Evolutionary conservation across 306 rosid species (phyloP).

Genomic region (Quercus gilva): DNA sequence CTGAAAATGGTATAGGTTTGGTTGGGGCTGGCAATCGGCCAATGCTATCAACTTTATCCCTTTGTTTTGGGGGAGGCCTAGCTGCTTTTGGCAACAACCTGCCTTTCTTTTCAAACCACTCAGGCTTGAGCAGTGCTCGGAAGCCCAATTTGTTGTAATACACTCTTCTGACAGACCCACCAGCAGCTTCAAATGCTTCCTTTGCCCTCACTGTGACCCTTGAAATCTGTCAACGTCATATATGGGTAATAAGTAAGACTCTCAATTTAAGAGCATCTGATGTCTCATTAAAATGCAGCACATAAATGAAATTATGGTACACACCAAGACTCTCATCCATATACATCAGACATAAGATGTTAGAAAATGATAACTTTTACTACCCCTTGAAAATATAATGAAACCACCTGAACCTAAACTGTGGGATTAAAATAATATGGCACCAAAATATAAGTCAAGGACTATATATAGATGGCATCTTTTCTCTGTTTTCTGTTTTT

Average conservation of each 20-base stretch:
- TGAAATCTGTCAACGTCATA: slow-evolving; percentile 55
- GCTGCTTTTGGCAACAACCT: slow-evolving; percentile 91
- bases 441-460: too few species aligned
- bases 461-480: not conserved
- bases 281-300: too few species aligned
- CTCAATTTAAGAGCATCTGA: too few species aligned
- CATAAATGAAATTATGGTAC: too few species aligned
- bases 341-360: not conserved
- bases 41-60: slow-evolving; percentile 79
- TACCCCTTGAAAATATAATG: not conserved
- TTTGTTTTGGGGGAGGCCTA: slow-evolving; percentile 90
- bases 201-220: slow-evolving; percentile 92
- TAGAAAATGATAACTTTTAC: not conserved
- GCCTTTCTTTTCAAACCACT: slow-evolving; percentile 98
- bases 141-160: slow-evolving; percentile 85
- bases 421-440: too few species aligned
- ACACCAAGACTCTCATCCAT: not conserved
- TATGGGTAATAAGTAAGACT: slow-evolving; percentile 4
- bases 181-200: slow-evolving; percentile 88
- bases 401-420: too few species aligned
- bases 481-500: not conserved
- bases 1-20: slow-evolving; percentile 76
- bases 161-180: slow-evolving; percentile 87
- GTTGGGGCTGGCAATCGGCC: slow-evolving; percentile 94
- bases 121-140: slow-evolving; percentile 72